Base-by-base conservation (phyloP, 208 protist genomes). In the Zelonia costaricensis region DNA sequence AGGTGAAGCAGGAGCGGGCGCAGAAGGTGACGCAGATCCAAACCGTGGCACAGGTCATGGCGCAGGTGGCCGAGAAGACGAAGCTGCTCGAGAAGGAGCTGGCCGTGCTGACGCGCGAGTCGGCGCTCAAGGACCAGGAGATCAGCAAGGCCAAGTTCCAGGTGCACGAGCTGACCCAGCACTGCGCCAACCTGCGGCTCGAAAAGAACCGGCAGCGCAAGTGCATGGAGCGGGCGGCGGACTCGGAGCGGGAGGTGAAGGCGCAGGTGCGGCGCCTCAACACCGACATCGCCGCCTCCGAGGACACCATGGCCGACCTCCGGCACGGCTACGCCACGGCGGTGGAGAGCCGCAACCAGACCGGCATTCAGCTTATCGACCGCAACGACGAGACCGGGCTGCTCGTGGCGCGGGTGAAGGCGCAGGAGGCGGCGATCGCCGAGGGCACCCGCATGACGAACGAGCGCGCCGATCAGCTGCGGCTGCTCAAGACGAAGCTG, bases 301-400 rank as follows among this genome's bases (percentile, higher is more conserved):
- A 98, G 64, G 80, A 94, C 39, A 83, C 85, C 15, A 98, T 98
- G 93, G 49, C 80, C 1, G 70, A 67, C 35, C 72, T 98, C n/a
- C 92, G 91, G 61, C 35, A 62, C 23, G 57, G 40, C 27, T 99
- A 98, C 74, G 86, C 95, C 60, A 44, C 70, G 1, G 86, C 88
- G 12, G 79, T 98, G 20, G 94, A 98, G 63, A 82, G 74, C 15
- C 80, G 97, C 57, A 98, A 98, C 65, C 83, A 92, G 62, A 85
- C 91, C 40, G 97, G 97, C n/a, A 85, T 99, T 38, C 94, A 98
- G 69, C 79, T 99, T 30, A 95, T 99, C 68, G 97, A 99, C 69
- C 82, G 95, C 39, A 98, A 98, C 72, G 96, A 98, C 69, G 95
- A 98, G 74, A 80, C 98, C 18, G 94, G 89, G 62, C 95, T 98